Base-by-base conservation (phyloP, 139 green algal genomes). In the Coelastrella sp. region DNA sequence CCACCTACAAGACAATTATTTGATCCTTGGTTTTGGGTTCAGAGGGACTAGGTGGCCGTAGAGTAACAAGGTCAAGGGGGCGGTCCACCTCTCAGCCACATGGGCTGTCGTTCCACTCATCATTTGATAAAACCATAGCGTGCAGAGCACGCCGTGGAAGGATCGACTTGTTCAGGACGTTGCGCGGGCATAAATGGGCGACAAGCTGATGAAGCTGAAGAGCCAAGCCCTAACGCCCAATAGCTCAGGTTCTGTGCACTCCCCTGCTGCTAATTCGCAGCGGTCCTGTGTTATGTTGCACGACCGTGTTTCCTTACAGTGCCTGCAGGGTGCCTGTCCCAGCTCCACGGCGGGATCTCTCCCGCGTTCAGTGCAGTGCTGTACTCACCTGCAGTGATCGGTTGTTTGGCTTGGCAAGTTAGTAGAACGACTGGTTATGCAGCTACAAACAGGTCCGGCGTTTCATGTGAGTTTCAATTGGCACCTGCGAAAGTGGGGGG, bases 31-130 rank as follows among this genome's bases (percentile, higher is more conserved):
- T 88, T 88, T 88, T 80, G 13, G 82, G 82, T 88, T 88, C 83
- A 88, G 83, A 88, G 19, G 16, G 47, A 73, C 14, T 80, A 88
- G 74, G 83, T 88, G 83, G 65, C 83, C 83, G 23, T 22, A 64
- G 77, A 77, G 83, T 88, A 88, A 88, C 83, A 88, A 88, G 83
- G 83, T 88, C 64, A 76, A 76, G 68, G 83, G 61, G 83, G 83
- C 32, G 58, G 68, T 76, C 66, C 83, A 88, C 83, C 74, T 80
- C 47, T 88, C 54, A 66, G 68, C 66, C 83, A 88, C 7, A 71
- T 4, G 82, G 66, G 47, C 56, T 59, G 10, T 64, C n/a, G 19
- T 80, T 68, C 83, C 83, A 75, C 83, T 88, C 83, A 88, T 88
- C 83, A 88, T 88, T n/a, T 88, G 68, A 88, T 73, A 88, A 88